Base-by-base conservation (phyloP, 345 rosid genomes). In the Stellera chamaejasme region DNA sequence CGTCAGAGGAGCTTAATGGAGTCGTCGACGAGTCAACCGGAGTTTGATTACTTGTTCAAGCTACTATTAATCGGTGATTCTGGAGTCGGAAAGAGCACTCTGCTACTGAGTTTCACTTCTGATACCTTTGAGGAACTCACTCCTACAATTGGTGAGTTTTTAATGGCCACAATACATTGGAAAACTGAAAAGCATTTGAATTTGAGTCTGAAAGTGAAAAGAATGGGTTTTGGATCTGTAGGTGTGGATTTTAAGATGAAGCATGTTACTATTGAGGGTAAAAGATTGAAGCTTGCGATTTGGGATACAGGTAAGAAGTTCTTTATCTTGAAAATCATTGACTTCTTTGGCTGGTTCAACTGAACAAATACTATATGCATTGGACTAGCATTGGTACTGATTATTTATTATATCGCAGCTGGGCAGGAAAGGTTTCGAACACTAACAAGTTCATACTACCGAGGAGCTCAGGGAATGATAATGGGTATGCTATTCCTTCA, bases 381-480 rank as follows among this genome's bases (percentile, higher is more conserved):
- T 32, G 39, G 23, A 19, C 39, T 32, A 8, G 39, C 9, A 5
- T 4, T 32, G 39, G 5, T 3, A 32, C 5, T 32, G 9, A 32
- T 32, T 32, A 32, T 2, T 32, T 19, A 19, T 2, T 32, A 45
- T 57, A 25, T 62, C 23, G 75, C 84, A 92, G 98, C 96, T 79
- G 98, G 98, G 45, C 95, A 92, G 79, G 98, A 92, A 72, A 81
- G 96, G 60, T 92, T 92, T 71, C 80, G 98, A 70, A 92, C 98
- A 32, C 75, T 92, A 6, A 88, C 96, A 3, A 86, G 95, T 61
- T 92, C 96, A 7, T 88, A 92, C 68, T 92, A 92, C 79, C 82
- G 96, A 73, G 98, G 96, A 60, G 96, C 98, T 52, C 98, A 88
- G 71, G 96, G 96, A 62, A 78, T 92, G 44, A 78, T 88, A 11